These are phyloP conservation scores for Apophysomyces variabilis DNA, from an alignment of 371 early-diverging fungal genomes.

Conservation along the genomic window DNA sequence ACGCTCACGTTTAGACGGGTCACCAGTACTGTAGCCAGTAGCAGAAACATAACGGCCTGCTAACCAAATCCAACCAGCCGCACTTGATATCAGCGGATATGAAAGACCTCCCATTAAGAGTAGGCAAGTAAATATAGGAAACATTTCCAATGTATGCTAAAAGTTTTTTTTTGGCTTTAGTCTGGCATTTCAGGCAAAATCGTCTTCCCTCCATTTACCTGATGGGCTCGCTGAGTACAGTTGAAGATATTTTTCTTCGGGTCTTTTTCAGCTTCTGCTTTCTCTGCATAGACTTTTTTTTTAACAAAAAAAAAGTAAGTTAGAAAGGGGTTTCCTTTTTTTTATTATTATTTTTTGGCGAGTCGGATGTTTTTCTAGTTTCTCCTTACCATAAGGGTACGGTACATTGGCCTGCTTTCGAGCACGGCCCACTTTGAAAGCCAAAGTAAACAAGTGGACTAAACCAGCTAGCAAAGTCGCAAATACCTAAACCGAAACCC, in stretches of 20 bases:
- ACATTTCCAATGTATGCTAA: slow-evolving; percentile 36
- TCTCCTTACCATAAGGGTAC: slow-evolving; percentile 60
- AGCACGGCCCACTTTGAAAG: slow-evolving; percentile 55
- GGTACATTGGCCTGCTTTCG: slow-evolving; percentile 66
- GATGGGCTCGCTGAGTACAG: slow-evolving; percentile 75
- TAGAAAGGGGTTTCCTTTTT: neutral
- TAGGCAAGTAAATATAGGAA: slow-evolving; percentile 35
- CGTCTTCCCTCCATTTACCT: slow-evolving; percentile 15
- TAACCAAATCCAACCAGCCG: slow-evolving; percentile 51
- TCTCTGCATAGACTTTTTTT: slow-evolving; percentile 56
- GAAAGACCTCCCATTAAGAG: slow-evolving; percentile 50
- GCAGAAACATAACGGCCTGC: slow-evolving; percentile 51
- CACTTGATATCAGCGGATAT: slow-evolving; percentile 53
- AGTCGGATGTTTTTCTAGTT: too few relatives aligned
- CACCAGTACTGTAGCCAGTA: slow-evolving; percentile 58
- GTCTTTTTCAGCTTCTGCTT: slow-evolving; percentile 58
- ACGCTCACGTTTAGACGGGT: slow-evolving; percentile 47
- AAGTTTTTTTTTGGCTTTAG: neutral
- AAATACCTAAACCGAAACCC: slow-evolving; percentile 34
- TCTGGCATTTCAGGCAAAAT: too few relatives aligned
- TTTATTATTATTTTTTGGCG: neutral
- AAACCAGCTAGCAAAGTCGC: slow-evolving; percentile 46
- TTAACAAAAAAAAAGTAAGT: neutral
- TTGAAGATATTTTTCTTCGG: slow-evolving; percentile 62
- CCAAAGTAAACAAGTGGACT: slow-evolving; percentile 51